These are phyloP conservation scores for Tuber magnatum DNA, from an alignment of 495 filamentous ascomycete genomes.

Conservation along the genomic window DNA sequence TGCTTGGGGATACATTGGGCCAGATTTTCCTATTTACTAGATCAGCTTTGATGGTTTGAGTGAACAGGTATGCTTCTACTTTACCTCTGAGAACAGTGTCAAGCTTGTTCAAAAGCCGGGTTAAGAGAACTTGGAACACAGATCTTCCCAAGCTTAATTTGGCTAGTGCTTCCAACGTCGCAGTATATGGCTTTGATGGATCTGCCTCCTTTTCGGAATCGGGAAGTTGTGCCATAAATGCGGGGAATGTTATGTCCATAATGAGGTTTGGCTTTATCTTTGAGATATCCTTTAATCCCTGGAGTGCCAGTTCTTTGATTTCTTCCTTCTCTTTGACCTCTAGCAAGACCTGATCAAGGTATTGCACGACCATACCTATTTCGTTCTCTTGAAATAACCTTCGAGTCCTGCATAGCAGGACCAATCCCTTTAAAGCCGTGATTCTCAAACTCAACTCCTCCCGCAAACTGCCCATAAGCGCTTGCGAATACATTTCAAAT, in stretches of 20 bases:
- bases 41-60: conserved; percentile 34
- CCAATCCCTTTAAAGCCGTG: conserved; percentile 54
- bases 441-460: conserved; percentile 62
- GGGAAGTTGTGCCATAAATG: conserved; percentile 64
- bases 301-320: conserved; percentile 57
- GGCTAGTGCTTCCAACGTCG: conserved; percentile 60
- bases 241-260: conserved; percentile 64
- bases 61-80: conserved; percentile 23
- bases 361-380: conserved; percentile 57
- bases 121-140: conserved; percentile 62
- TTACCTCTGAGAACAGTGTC: conserved; percentile 53
- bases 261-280: conserved; percentile 60
- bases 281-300: conserved; percentile 57
- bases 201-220: conserved; percentile 49
- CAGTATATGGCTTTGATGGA: conserved; percentile 45
- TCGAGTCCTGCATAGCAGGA: conserved; percentile 51
- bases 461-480: conserved; percentile 54
- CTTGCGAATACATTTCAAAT: conserved; percentile 55
- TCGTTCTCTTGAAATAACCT: conserved; percentile 58
- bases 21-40: conserved; percentile 22
- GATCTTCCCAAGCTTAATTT: conserved; percentile 59
- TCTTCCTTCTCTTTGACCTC: conserved; percentile 53
- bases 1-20: conserved; percentile 50
- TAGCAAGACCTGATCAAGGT: conserved; percentile 59
- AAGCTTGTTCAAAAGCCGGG: conserved; percentile 61